Evolutionary conservation across 768 basidiomycete genomes (phyloP).

Genomic region (Tulasnella sp.): DNA sequence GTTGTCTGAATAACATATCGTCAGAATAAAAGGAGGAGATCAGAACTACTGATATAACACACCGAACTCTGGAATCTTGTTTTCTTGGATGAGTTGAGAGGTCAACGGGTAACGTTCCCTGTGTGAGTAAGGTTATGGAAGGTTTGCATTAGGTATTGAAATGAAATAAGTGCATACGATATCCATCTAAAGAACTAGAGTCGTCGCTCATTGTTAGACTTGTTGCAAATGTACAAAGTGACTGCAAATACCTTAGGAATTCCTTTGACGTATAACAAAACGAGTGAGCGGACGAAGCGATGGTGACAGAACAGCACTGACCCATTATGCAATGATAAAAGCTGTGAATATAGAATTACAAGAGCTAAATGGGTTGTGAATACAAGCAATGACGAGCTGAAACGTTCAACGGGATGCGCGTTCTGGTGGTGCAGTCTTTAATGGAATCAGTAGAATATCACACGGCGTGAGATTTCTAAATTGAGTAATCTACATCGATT

Average conservation of each 20-base stretch:
- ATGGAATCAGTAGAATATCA: too few species aligned
- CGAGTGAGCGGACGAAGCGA: neutral
- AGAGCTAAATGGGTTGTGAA: too few species aligned
- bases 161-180: constrained; percentile 42
- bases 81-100: constrained; percentile 94
- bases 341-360: too few species aligned
- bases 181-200: constrained; percentile 90
- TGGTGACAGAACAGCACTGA: neutral
- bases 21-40: too few species aligned
- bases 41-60: constrained; percentile 20
- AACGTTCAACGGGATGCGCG: too few species aligned
- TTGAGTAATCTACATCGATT: too few species aligned
- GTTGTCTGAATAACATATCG: constrained; percentile 42
- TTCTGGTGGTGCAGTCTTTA: too few species aligned
- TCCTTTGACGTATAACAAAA: constrained; percentile 23
- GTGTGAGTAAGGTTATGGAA: constrained; percentile 2
- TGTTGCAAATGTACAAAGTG: neutral
- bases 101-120: constrained; percentile 97
- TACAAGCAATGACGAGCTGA: too few species aligned
- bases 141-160: neutral
- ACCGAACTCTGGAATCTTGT: constrained; percentile 99
- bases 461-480: too few species aligned
- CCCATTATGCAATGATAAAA: too few species aligned
- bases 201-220: neutral
- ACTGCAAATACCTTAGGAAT: constrained; percentile 34